Conservation (phyloP, 1,284 basidiomycete genomes). For the Cutaneotrichosporon arboriforme region DNA sequence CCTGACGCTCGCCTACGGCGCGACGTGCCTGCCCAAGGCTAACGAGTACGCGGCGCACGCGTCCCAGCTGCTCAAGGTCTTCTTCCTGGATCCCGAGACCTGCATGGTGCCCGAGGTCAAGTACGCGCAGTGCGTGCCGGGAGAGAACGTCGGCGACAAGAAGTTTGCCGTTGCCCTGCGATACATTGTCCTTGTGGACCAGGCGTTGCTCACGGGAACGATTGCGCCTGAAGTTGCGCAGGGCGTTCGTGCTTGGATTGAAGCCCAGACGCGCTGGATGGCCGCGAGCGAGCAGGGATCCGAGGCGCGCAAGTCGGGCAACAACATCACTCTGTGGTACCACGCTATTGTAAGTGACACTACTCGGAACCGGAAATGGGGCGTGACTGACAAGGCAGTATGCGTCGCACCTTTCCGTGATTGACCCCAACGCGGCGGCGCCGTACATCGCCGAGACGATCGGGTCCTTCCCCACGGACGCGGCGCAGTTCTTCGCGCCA, state of each 20-base stretch:
- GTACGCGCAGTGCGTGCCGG: conserved; percentile 31
- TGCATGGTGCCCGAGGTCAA: conserved; percentile 31
- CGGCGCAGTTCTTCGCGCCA: conserved; percentile 18
- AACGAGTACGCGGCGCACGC: conserved; percentile 8
- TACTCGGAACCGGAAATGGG: not conserved
- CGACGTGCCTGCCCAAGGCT: conserved; percentile 8
- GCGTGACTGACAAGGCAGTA: conserved; percentile 11
- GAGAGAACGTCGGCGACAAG: conserved; percentile 25
- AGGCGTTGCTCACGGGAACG: conserved; percentile 18
- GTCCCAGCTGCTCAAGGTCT: conserved; percentile 22
- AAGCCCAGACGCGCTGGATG: conserved; percentile 29
- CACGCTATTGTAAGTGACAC: conserved; percentile 27
- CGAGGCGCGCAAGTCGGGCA: conserved; percentile 16
- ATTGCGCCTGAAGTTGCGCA: conserved; percentile 4
- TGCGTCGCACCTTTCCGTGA: conserved; percentile 23
- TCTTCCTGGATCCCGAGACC: conserved; percentile 33
- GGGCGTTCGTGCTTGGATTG: conserved; percentile 24
- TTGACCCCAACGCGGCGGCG: conserved; percentile 10
- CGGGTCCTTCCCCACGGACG: conserved; percentile 4
- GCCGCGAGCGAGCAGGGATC: conserved; percentile 23
- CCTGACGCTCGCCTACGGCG: conserved; percentile 22
- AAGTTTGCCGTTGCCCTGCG: conserved; percentile 35
- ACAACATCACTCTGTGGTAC: conserved; percentile 35
- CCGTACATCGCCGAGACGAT: not conserved
- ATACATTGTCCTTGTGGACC: conserved; percentile 29